Evolutionary conservation across 441 rosid genomes (phyloP), one percentile per base, ranked within the genome.

Genomic region (Macaranga tanarius): DNA sequence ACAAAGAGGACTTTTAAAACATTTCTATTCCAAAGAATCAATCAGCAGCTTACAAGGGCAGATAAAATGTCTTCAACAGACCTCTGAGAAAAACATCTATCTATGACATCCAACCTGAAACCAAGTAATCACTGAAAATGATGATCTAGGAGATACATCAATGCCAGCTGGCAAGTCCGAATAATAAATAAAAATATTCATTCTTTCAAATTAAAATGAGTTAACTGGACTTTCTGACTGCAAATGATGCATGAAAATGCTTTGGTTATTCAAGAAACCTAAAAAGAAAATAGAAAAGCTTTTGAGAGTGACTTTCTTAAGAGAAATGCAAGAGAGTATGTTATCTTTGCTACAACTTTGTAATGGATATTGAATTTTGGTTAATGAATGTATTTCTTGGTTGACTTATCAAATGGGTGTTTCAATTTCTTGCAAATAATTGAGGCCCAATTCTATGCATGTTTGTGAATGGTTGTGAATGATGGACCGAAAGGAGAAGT

Each of bases 21-120:
- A n/a, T 6, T 56, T 65, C 45, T 55, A 47, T 40, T 65, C 23
- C n/a, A 63, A 70, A 51, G 26, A 31, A 2, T 23, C 19, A 68
- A 22, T 16, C 17, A 71, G n/a, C 65, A 74, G 77, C 96, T 84
- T 83, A 95, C 97, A 74, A 95, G 93, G 67, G 97, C 86, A 76
- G 80, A 82, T 79, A 95, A 69, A 76, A 95, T 95, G 28, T 88
- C 95, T 81, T 92, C 96, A 60, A 89, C 89, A 23, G 96, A 92
- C 81, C 83, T 89, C 73, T 62, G 81, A 40, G 93, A 91, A 80
- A 92, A 95, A 77, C 97, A 92, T 78, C 81, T 85, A 67, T 89
- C 86, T 47, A 95, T 91, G 56, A 91, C 83, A 87, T 86, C 93
- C 81, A 88, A 83, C 82, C 97, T 92, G 87, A 73, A 68, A 64